phyloP scores from a whole-genome alignment of 2,329 filamentous ascomycete genomes.

The Sporothrix brunneoviolacea region DNA sequence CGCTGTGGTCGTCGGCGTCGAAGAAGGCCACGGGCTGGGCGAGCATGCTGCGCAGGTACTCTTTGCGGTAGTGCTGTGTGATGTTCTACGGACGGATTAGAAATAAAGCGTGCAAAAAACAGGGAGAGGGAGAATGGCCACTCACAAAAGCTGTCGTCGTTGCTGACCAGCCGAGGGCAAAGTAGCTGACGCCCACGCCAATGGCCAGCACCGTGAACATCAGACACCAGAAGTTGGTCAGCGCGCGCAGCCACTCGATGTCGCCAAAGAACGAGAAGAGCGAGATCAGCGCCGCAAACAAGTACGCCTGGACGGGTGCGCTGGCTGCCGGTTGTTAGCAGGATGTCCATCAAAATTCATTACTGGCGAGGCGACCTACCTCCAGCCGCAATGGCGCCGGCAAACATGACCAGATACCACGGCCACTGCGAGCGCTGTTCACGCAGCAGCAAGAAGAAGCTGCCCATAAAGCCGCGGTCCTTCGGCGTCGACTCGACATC shows the following conservation, averaged over 20 bases:
- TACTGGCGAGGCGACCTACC: not conserved
- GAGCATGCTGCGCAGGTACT: constrained; percentile 56
- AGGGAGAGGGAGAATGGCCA: constrained; percentile 24
- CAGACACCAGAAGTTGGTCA: constrained; percentile 52
- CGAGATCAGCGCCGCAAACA: constrained; percentile 47
- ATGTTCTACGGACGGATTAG: too few relatives aligned
- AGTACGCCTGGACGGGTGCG: constrained; percentile 40
- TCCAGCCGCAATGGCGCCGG: constrained; percentile 35
- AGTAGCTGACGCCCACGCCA: constrained; percentile 47
- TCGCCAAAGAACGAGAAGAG: constrained; percentile 37
- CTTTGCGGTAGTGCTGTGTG: constrained; percentile 48
- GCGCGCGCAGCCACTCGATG: constrained; percentile 9
- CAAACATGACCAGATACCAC: constrained; percentile 43
- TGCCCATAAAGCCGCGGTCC: constrained; percentile 37
- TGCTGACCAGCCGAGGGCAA: constrained; percentile 32
- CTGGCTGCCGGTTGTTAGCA: not conserved
- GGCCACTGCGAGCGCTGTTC: constrained; percentile 49
- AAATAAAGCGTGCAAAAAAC: constrained; percentile 29
- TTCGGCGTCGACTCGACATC: constrained; percentile 18
- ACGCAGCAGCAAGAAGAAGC: constrained; percentile 50
- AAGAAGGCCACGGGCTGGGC: constrained; percentile 55
- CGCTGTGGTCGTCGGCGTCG: constrained; percentile 52
- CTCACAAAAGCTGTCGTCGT: constrained; percentile 7
- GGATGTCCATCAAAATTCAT: not conserved
- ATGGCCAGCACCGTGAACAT: constrained; percentile 59